Evolutionary conservation across 768 basidiomycete genomes (phyloP), one percentile per base, ranked within the genome.

Genomic region (Inosperma sp.): DNA sequence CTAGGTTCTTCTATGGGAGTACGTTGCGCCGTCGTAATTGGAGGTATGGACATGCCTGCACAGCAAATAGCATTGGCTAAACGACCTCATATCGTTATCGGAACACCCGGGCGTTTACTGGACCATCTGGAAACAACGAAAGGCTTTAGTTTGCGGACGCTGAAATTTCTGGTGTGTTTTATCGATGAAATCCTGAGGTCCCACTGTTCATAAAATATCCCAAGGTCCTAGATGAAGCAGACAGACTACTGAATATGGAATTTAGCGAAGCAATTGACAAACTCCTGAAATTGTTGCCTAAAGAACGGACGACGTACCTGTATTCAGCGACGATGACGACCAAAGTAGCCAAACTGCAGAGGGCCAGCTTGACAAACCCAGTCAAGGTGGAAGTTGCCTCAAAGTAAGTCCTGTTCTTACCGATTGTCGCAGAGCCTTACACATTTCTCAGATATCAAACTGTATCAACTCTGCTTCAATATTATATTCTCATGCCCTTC

Each of bases 311-410:
- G 25, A 99, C 96, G 3, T 97, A 93, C 64, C 79, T 99, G 2
- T 99, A 93, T 72, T 97, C 95, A 10, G 96, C 95, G 5, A 98
- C 95, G 17, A 98, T 99, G 95, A 95, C 96, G 9, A 93, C 92
- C 12, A 98, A 97, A 70, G 93, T 99, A 3, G 92, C 89, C 9
- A 97, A 97, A 68, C 75, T 99, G 9, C 95, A 98, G 65, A 73
- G 95, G 47, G 94, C 96, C 26, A 93, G 91, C 74, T 73, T 98
- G 62, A 80, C 81, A 26, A 93, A 95, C 63, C 96, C 96, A n/a
- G 82, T 94, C 21, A 80, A 88, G 57, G 83, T 98, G 2, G 94
- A 98, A 66, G 92, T 97, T 2, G 87, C 89, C 6, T 80, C 87
- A 62, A 97, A 95, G 93, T 93, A 67, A 59, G 86, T 65, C 6